Conservation (phyloP, 75 land plant species). For the Pseudotsuga menziesii region DNA sequence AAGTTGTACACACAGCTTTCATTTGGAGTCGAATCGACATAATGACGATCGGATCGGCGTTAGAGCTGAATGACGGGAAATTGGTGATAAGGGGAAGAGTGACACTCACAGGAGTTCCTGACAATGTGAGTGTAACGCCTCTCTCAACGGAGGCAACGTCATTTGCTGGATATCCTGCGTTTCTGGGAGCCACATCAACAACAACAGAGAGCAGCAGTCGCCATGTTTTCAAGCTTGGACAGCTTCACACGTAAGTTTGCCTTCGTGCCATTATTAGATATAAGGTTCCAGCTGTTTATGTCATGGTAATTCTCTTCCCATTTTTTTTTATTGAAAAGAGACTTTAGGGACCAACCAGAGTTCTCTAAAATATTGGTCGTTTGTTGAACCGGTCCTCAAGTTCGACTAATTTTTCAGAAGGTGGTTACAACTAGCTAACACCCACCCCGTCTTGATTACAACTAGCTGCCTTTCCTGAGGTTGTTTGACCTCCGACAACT, state of each 20-base stretch:
- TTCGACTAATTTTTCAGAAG: no score
- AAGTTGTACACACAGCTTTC: no score
- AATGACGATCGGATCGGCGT: not conserved
- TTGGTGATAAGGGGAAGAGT: constrained; percentile 34
- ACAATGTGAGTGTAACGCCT: constrained; percentile 31
- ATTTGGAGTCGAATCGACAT: not conserved
- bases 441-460: no score
- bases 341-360: no score
- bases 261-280: not conserved
- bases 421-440: no score
- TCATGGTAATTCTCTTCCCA: no score
- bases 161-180: constrained; percentile 7
- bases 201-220: constrained; percentile 13
- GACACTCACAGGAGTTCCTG: constrained; percentile 32
- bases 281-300: no score
- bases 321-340: no score
- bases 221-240: constrained; percentile 50
- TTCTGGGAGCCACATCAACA: constrained; percentile 43
- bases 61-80: constrained; percentile 34
- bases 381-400: no score
- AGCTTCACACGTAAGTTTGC: constrained; percentile 26
- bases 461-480: no score
- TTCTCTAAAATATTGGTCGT: no score
- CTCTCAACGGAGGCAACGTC: not conserved
- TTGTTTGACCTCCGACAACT: no score